Base-by-base conservation (phyloP, 208 protist species). In the Balamuthia mandrillaris region DNA sequence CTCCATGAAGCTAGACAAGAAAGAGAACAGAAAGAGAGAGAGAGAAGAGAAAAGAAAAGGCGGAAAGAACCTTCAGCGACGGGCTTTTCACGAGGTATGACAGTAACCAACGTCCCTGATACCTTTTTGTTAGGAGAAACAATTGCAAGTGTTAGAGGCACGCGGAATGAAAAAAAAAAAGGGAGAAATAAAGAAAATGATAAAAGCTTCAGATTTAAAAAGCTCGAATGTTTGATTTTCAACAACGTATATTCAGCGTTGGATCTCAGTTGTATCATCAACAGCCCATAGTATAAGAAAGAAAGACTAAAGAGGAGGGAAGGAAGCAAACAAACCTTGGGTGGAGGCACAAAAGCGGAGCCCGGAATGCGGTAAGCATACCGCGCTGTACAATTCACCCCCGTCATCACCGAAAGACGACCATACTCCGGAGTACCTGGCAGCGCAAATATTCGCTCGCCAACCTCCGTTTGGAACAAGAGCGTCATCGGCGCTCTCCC, bases 401-500 rank as follows among this genome's bases (percentile, higher is more conserved):
- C 44, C n/a, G 66, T 77, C 66, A 77, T 77, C 21, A 77, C 66
- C 42, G 66, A 77, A 6, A 77, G 44, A 18, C 66, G 35, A 1
- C 66, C 66, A 27, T 77, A 77, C 37, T 77, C 66, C 2, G 66
- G 1, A 12, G 66, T 77, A 29, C 42, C 66, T 27, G 42, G 14
- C 3, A 31, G 4, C 6, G 66, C 66, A 41, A 58, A 41, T 27
- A 77, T 77, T 18, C 66, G 66, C 66, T 77, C 35, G 3, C 66
- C 66, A n/a, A 77, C 66, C 21, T 77, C 66, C 29, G 56, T 41
- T 31, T 77, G 66, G 27, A 77, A 77, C 66, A 77, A 58, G 21
- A 77, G 66, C 10, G 66, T 77, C 66, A 77, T 77, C 29, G 6
- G 35, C 9, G 66, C 42, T 27, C 66, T n/a, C 44, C 66, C 66